Conservation (phyloP, 2,329 filamentous ascomycete genomes). For the Seiridium cupressi region DNA sequence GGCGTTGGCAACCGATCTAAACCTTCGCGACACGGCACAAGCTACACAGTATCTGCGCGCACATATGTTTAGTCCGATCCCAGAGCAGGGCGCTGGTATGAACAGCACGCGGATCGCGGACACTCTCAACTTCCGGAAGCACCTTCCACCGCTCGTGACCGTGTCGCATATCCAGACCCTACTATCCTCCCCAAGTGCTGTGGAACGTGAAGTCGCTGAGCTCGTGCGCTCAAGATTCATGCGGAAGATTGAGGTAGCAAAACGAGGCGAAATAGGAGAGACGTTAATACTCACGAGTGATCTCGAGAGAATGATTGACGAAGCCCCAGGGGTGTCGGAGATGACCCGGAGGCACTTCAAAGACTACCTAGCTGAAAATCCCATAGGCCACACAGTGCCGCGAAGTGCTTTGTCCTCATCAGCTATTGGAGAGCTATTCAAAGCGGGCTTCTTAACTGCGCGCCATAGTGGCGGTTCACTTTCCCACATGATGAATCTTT, state of each 20-base stretch:
- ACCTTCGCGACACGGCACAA: conserved; percentile 61
- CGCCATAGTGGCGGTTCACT: conserved; percentile 33
- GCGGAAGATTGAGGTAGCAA: conserved; percentile 61
- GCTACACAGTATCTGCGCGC: conserved; percentile 61
- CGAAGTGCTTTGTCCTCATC: conserved; percentile 20
- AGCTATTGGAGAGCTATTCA: conserved; percentile 50
- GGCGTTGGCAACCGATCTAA: conserved; percentile 53
- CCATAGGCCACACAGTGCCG: conserved; percentile 41
- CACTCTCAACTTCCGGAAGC: conserved; percentile 58
- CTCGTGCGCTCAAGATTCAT: conserved; percentile 56
- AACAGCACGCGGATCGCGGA: conserved; percentile 61
- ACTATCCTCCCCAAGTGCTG: conserved; percentile 58
- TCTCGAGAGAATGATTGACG: conserved; percentile 47
- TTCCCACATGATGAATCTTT: conserved; percentile 35
- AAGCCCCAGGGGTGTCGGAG: conserved; percentile 33
- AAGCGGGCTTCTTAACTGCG: conserved; percentile 65
- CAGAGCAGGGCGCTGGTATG: conserved; percentile 57
- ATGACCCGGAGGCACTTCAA: conserved; percentile 50
- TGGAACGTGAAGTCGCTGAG: conserved; percentile 66
- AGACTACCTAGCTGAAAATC: conserved; percentile 47
- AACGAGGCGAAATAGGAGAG: conserved; percentile 61
- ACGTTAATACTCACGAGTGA: conserved; percentile 59
- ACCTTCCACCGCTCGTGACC: conserved; percentile 63
- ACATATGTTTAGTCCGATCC: conserved; percentile 64
- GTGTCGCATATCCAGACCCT: conserved; percentile 65